Conservation (phyloP, 164 flowering plant genomes). For the Platanus orientalis region DNA sequence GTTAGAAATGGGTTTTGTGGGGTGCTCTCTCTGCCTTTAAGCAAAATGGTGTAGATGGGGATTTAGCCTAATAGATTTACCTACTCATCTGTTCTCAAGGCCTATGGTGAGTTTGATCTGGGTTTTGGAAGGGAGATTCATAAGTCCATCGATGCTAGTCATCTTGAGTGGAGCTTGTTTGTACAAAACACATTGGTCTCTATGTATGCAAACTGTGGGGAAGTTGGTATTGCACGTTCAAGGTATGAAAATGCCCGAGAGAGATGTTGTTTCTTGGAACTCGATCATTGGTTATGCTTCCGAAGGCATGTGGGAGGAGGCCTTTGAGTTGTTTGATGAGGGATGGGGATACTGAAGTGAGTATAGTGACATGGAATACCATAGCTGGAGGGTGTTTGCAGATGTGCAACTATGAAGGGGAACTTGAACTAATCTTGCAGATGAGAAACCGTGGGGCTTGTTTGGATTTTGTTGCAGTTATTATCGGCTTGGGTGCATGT, state of each 20-base stretch:
- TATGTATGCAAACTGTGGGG: conserved; percentile 53
- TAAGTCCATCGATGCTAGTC: conserved; percentile 19
- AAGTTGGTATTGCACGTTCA: conserved; percentile 24
- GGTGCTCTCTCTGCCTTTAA: conserved; percentile 35
- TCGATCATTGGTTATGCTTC: conserved; percentile 50
- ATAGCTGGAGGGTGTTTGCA: conserved; percentile 49
- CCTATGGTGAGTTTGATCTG: conserved; percentile 45
- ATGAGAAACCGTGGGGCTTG: conserved; percentile 26
- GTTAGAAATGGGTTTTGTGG: no score
- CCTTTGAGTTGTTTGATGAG: conserved; percentile 44
- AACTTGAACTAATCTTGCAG: conserved; percentile 39
- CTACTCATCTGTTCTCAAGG: conserved; percentile 57
- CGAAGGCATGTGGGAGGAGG: conserved; percentile 45
- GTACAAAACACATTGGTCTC: conserved; percentile 55
- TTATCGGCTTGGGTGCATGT: conserved; percentile 50
- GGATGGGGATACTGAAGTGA: conserved; percentile 17
- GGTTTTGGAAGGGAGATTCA: conserved; percentile 43
- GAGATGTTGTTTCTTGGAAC: conserved; percentile 58
- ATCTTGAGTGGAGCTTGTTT: conserved; percentile 30
- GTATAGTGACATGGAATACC: conserved; percentile 47
- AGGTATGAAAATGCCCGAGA: conserved; percentile 49
- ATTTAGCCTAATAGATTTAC: conserved; percentile 48
- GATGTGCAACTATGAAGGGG: conserved; percentile 31
- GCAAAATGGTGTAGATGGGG: conserved; percentile 37
- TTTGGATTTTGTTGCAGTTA: conserved; percentile 39